Base-by-base conservation (phyloP, 805 yeast species). In the Wickerhamomyces silvicola region DNA sequence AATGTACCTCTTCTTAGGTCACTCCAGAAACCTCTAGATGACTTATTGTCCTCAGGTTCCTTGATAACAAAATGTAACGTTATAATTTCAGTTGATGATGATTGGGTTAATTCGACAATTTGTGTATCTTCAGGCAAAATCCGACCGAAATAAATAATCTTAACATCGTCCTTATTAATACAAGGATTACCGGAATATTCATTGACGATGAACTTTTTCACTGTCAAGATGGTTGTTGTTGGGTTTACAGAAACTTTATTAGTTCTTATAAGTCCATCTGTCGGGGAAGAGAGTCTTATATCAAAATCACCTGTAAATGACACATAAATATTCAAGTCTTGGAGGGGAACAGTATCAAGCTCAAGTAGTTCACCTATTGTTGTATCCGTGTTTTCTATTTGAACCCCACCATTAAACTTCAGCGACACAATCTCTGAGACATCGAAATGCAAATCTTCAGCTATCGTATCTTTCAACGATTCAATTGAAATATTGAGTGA, bases 281-380 rank as follows among this genome's bases (percentile, higher is more conserved):
- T 25, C 2, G 56, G 54, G 1, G 49, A 43, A 2, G 50, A 39
- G 22, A 52, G 56, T 21, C 42, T 48, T 10, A 56, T 41, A 24
- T 40, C 40, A 33, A 54, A 49, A 30, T 51, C 55, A 12, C 39
- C 32, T 1, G 24, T 24, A 9, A 39, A 25, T 6, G 37, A 45
- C 2, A 56, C 44, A 10, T 55, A 51, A 32, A 62, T 46, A 27
- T 44, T 46, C 16, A 54, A 28, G 4, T 38, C 40, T 9, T 50
- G 50, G 5, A 43, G 37, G 3, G 68, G 68, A 0, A 57, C 50
- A 18, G 55, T 52, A 41, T 61, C 66, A n/a, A 59, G 35, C 1
- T 53, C 44, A n/a, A 63, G 26, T 1, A 56, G 24, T 8, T 59
- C 52, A 3, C 44, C 31, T 2, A 63, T 26, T 3, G 57, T 38